These are phyloP conservation scores for Stellera chamaejasme DNA, from an alignment of 345 rosid species.

Conservation along the genomic window DNA sequence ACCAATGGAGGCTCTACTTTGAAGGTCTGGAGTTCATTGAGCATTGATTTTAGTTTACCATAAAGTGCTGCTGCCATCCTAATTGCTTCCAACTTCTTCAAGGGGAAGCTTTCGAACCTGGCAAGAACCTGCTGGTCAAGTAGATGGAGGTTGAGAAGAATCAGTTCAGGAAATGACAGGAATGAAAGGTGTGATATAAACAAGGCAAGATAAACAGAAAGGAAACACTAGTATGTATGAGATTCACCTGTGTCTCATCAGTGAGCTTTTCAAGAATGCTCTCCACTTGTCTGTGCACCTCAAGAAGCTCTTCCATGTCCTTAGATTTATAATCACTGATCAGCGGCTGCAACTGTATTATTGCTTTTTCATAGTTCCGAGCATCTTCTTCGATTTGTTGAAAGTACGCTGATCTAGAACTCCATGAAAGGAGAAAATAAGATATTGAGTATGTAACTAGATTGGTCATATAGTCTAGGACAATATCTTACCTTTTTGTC, in stretches of 20 bases:
- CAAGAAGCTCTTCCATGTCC: slow-evolving; percentile 66
- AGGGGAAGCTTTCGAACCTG: slow-evolving; percentile 84
- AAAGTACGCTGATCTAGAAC: slow-evolving; percentile 76
- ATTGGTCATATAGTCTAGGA: neutral
- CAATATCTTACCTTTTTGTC: slow-evolving; percentile 51
- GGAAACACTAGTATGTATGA: neutral
- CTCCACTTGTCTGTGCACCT: slow-evolving; percentile 70
- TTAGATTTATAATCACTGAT: slow-evolving; percentile 59
- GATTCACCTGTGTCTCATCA: slow-evolving; percentile 78
- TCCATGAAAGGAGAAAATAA: neutral
- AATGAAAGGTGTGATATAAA: neutral
- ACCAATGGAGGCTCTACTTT: slow-evolving; percentile 56
- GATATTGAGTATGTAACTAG: neutral
- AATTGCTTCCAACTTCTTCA: slow-evolving; percentile 72
- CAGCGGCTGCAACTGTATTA: slow-evolving; percentile 43
- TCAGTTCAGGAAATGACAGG: neutral
- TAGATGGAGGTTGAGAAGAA: neutral
- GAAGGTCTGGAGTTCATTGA: slow-evolving; percentile 53
- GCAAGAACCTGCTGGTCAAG: slow-evolving; percentile 57
- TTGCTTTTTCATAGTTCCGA: slow-evolving; percentile 43
- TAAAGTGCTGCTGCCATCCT: slow-evolving; percentile 67
- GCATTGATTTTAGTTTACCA: slow-evolving; percentile 43
- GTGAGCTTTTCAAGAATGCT: slow-evolving; percentile 74
- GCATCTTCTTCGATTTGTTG: slow-evolving; percentile 84
- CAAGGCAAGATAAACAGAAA: neutral